Evolutionary conservation across 208 protist genomes (phyloP).

Genomic region (Leishmania mexicana): DNA sequence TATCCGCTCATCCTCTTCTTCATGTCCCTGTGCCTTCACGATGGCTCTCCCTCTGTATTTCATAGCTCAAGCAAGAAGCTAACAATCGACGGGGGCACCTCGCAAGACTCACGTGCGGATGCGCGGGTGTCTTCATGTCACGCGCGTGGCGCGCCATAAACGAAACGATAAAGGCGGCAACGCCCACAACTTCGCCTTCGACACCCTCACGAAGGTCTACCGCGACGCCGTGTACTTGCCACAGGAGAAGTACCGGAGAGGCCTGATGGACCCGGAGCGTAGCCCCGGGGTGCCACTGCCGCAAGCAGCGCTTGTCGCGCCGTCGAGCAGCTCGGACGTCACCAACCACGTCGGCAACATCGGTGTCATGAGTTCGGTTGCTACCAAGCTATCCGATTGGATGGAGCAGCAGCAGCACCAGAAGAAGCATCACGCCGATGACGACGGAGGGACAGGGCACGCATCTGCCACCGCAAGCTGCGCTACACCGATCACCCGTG

Average conservation of each 20-base stretch:
- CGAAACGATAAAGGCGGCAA: constrained; percentile 55
- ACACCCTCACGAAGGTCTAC: constrained; percentile 76
- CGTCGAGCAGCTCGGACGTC: constrained; percentile 19
- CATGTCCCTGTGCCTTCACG: neutral
- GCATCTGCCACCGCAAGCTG: neutral
- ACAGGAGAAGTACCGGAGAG: constrained; percentile 33
- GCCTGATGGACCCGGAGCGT: constrained; percentile 44
- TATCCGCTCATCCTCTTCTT: neutral
- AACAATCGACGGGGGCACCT: neutral
- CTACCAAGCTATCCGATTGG: constrained; percentile 21
- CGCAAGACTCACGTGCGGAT: constrained; percentile 8
- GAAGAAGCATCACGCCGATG: neutral
- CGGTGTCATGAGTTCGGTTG: constrained; percentile 52
- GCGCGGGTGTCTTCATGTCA: constrained; percentile 17
- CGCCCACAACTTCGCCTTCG: constrained; percentile 64
- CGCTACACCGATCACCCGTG: constrained; percentile 3
- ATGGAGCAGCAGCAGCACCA: constrained; percentile 21
- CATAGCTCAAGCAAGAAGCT: neutral
- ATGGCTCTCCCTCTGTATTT: neutral
- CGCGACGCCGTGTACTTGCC: constrained; percentile 60
- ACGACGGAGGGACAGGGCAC: no score
- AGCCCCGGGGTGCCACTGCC: neutral
- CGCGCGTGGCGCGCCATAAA: constrained; percentile 36
- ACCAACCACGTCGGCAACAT: constrained; percentile 63
- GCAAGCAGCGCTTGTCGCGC: neutral